Conservation (phyloP, 805 yeast species). For the Lachancea thermotolerans region DNA sequence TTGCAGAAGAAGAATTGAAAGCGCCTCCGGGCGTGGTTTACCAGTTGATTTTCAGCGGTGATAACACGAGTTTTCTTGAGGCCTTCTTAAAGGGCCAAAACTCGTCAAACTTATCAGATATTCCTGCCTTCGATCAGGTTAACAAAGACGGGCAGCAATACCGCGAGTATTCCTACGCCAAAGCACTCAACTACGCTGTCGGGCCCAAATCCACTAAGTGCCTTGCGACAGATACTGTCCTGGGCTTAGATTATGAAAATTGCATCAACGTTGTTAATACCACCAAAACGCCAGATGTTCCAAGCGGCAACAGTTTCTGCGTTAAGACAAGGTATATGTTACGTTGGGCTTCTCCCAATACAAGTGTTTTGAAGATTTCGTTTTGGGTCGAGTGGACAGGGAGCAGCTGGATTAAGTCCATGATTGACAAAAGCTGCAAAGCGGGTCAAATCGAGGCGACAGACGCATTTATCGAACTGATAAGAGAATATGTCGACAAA, state of each 20-base stretch:
- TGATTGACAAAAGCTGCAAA: slow-evolving; percentile 78
- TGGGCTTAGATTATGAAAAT: slow-evolving; percentile 45
- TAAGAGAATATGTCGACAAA: slow-evolving; percentile 23
- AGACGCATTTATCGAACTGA: slow-evolving; percentile 35
- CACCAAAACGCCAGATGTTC: slow-evolving; percentile 87
- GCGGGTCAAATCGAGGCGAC: slow-evolving; percentile 72
- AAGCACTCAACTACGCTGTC: slow-evolving; percentile 70
- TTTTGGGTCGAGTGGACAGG: slow-evolving; percentile 85
- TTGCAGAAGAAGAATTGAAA: slow-evolving; percentile 45
- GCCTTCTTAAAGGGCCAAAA: slow-evolving; percentile 37
- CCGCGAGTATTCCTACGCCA: slow-evolving; percentile 59
- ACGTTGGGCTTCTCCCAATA: slow-evolving; percentile 65
- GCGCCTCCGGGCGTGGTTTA: slow-evolving; percentile 78
- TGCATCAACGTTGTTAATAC: slow-evolving; percentile 55
- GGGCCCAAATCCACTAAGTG: slow-evolving; percentile 93
- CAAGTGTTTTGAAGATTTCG: slow-evolving; percentile 56
- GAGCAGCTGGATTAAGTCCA: slow-evolving; percentile 82
- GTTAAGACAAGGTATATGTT: slow-evolving; percentile 67
- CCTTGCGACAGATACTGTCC: slow-evolving; percentile 51
- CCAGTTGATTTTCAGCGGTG: slow-evolving; percentile 62
- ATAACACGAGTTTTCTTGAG: slow-evolving; percentile 36
- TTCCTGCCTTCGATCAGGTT: slow-evolving; percentile 28
- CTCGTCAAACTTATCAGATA: slow-evolving; percentile 32
- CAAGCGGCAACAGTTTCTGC: slow-evolving; percentile 77
- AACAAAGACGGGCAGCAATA: slow-evolving; percentile 38